Evolutionary conservation across 1,139 yeast species (phyloP).

Genomic region (Sugiyamaella castrensis): DNA sequence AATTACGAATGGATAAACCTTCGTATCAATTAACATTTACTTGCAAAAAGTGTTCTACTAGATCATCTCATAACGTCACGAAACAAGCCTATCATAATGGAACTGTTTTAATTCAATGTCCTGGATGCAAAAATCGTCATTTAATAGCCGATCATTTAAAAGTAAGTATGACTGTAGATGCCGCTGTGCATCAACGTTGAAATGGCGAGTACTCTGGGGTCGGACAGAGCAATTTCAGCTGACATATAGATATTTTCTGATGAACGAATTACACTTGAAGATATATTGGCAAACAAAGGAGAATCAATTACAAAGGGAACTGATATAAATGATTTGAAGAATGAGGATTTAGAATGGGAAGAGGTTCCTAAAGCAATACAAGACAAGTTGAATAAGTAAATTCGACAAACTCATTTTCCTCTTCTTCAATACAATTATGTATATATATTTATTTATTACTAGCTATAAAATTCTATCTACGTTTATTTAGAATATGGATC

Average conservation of each 20-base stretch:
- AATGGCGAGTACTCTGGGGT: background rate
- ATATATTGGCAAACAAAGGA: constrained; percentile 73
- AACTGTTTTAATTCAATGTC: constrained; percentile 86
- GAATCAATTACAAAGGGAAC: constrained; percentile 57
- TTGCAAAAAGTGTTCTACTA: constrained; percentile 78
- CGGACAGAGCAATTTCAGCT: constrained; percentile 5
- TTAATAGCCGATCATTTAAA: constrained; percentile 89
- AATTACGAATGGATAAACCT: constrained; percentile 47
- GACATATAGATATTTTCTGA: constrained; percentile 65
- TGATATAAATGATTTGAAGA: constrained; percentile 17
- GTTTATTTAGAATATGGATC: too few relatives aligned
- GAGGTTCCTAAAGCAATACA: constrained; percentile 22
- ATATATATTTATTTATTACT: background rate
- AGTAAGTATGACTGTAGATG: constrained; percentile 29
- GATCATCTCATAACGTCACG: constrained; percentile 84
- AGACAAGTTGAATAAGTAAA: constrained; percentile 15
- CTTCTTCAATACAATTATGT: background rate
- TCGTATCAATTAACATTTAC: constrained; percentile 86
- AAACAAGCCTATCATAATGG: constrained; percentile 89
- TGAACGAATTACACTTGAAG: constrained; percentile 68
- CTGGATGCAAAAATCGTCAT: constrained; percentile 85
- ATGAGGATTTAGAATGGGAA: constrained; percentile 26
- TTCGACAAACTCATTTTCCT: background rate
- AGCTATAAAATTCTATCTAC: background rate
- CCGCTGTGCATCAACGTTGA: background rate